Evolutionary conservation across 371 early-diverging fungal genomes (phyloP).

Genomic region (Dipsacomyces acuminosporus): DNA sequence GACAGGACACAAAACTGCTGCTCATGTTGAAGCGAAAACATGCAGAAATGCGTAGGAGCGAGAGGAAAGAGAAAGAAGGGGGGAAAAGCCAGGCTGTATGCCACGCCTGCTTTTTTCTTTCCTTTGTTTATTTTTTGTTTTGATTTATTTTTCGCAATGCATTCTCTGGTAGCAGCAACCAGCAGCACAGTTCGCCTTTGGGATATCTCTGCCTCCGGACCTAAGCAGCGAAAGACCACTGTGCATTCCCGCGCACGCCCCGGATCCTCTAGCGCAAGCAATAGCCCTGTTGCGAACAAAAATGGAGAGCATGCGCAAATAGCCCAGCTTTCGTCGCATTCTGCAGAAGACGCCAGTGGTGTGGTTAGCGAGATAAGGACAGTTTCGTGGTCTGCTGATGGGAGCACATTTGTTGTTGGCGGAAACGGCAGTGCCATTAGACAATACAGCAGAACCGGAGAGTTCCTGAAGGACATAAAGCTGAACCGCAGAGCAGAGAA

Average conservation of each 20-base stretch:
- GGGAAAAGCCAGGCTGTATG: background rate
- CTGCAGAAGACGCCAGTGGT: conserved; percentile 1
- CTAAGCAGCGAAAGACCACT: background rate
- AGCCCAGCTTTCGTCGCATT: background rate
- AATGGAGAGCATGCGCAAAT: background rate
- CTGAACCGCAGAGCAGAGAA: conserved; percentile 3
- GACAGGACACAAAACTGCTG: conserved; percentile 51
- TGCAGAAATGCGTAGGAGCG: no score
- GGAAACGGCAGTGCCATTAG: conserved; percentile 22
- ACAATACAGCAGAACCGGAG: conserved; percentile 24
- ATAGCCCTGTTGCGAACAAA: conserved; percentile 1
- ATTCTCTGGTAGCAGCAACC: conserved; percentile 31
- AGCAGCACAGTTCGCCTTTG: conserved; percentile 35
- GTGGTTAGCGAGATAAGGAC: conserved; percentile 6
- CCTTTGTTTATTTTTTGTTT: no score
- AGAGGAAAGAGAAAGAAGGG: background rate
- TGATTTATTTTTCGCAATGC: conserved; percentile 5
- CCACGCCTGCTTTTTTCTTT: background rate
- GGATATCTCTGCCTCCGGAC: conserved; percentile 10
- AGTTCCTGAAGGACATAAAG: conserved; percentile 20
- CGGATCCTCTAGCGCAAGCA: no score
- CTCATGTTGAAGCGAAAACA: background rate
- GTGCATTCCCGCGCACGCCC: background rate
- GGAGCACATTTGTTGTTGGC: conserved; percentile 22
- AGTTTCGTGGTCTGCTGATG: conserved; percentile 31